Base-by-base conservation (phyloP, 2,329 filamentous ascomycete genomes). In the Trichoderma sp. region DNA sequence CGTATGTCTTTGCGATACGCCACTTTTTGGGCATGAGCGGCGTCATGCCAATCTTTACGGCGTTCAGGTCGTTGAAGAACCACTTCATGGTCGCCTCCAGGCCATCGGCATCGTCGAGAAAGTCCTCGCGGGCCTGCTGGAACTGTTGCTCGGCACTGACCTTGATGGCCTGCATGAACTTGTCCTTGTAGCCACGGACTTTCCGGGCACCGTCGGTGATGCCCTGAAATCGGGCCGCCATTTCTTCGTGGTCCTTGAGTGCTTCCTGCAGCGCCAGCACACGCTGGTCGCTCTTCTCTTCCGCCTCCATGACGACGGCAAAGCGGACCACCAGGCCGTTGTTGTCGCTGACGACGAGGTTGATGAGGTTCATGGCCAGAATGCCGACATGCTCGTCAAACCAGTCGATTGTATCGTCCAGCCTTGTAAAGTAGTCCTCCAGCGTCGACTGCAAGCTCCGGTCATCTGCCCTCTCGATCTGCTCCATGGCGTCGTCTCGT, bases 31-130 rank as follows among this genome's bases (percentile, higher is more conserved):
- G 95, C 88, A 97, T 94, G 64, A 99, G 84, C 32, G 88, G 87
- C 69, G 91, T 88, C 92, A 99, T 97, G 75, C 95, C 94, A 70
- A 96, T 86, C 79, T 94, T 93, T 76, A 97, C 94, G 4, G 93
- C 93, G 78, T 96, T 97, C 42, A 99, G 86, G 78, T 99, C 94
- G 81, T 98, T 97, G 82, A 98, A 99, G 80, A 89, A 99, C 95
- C 95, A 99, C 75, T 92, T 92, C 80, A 97, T 88, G 71, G 87
- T 89, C 82, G 97, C 97, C 71, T 96, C 92, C 56, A 99, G 84
- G 74, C 87, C 89, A 59, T 90, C 86, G 0, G 95, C 92, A 75
- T 98, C 93, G 42, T 90, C 91, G 64, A 94, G 81, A 78, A 99
- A 98, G 56, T 89, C 86, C 64, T 91, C 87, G 68, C 89, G 87